Conservation (phyloP, 208 protist genomes). For the Leishmania braziliensis region DNA sequence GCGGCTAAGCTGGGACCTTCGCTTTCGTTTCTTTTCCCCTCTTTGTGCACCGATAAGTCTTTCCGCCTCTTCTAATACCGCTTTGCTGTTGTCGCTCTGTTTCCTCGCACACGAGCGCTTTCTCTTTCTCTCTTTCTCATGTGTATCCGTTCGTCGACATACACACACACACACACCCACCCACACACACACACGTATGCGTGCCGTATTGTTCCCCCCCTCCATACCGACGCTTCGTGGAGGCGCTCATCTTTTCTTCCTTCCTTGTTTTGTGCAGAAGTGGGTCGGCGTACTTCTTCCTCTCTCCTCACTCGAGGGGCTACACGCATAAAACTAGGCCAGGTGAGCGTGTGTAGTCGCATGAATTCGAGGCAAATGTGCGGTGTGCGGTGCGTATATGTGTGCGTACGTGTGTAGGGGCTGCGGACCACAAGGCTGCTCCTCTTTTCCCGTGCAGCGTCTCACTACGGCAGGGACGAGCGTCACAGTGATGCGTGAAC, state of each 20-base stretch:
- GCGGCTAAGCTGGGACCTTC: background rate
- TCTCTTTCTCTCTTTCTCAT: background rate
- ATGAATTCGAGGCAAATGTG: background rate
- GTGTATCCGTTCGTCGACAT: background rate
- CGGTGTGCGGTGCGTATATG: background rate
- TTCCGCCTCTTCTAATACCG: background rate
- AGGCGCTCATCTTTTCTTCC: background rate
- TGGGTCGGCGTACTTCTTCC: too few species aligned
- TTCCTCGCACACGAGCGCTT: background rate
- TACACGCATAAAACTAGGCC: too few species aligned
- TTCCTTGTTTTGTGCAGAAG: background rate
- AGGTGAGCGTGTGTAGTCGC: too few species aligned
- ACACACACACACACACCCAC: too few species aligned
- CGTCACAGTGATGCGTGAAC: background rate
- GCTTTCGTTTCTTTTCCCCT: conserved; percentile 3
- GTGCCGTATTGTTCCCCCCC: background rate
- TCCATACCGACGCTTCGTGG: background rate
- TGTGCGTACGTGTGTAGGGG: background rate
- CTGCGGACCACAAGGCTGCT: background rate
- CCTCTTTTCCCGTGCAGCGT: background rate
- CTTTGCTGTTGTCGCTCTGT: background rate
- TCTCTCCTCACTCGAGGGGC: too few species aligned
- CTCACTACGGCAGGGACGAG: background rate
- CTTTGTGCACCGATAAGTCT: background rate
- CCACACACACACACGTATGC: too few species aligned